These are phyloP conservation scores for Lentinus polychrous DNA, from an alignment of 1,284 basidiomycete genomes.

Conservation along the genomic window DNA sequence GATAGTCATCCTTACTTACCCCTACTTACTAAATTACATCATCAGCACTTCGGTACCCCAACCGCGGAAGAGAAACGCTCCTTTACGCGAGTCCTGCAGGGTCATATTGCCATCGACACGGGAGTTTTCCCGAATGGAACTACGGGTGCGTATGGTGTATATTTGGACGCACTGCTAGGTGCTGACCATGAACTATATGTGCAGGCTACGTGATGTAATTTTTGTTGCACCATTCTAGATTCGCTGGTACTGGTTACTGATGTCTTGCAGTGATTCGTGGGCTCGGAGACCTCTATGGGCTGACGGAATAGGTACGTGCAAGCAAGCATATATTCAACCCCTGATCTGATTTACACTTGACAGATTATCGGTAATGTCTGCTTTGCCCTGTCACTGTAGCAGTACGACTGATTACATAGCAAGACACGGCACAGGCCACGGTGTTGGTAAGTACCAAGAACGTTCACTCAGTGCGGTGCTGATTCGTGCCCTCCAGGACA, in stretches of 20 bases:
- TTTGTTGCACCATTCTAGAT: background rate
- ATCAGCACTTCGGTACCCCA: constrained; percentile 85
- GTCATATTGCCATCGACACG: constrained; percentile 88
- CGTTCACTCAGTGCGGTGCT: too few relatives aligned
- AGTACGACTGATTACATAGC: background rate
- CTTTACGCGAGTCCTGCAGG: constrained; percentile 93
- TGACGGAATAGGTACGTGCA: constrained; percentile 75
- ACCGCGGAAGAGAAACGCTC: constrained; percentile 79
- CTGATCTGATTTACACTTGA: background rate
- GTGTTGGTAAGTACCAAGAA: constrained; percentile 49
- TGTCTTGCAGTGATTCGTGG: constrained; percentile 63
- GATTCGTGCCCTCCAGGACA: constrained; percentile 35
- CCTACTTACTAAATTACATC: background rate
- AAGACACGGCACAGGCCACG: constrained; percentile 88
- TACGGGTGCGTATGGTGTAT: constrained; percentile 44
- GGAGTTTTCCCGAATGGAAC: constrained; percentile 86
- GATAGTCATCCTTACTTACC: background rate
- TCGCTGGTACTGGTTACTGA: background rate
- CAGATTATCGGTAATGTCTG: constrained; percentile 28
- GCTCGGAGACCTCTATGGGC: constrained; percentile 85
- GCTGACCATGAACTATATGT: background rate
- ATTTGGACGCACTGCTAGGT: background rate
- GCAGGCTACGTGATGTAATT: constrained; percentile 9
- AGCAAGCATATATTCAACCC: too few relatives aligned
- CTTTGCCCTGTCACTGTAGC: background rate